Percentiles rank a stretch among this genome's conserved stretches.
phyloP scores from a whole-genome alignment of 2,329 filamentous ascomycete species.

The Calonectria montana region DNA sequence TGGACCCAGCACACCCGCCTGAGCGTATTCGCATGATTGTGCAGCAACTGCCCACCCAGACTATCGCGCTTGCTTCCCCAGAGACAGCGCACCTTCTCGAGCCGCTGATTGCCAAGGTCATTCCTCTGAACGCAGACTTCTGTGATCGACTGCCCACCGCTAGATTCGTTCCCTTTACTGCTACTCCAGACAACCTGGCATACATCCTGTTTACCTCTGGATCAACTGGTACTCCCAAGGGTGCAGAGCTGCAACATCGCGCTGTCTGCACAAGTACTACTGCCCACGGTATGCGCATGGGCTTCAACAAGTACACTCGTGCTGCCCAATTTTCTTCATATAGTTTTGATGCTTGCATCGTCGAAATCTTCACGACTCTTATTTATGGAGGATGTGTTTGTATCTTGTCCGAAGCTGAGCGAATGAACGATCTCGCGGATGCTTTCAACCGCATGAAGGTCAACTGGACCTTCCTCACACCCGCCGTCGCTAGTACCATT shows the following conservation, averaged over 20 bases:
- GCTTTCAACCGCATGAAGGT: constrained; percentile 30
- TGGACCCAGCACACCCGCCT: constrained; percentile 48
- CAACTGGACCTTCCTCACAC: constrained; percentile 27
- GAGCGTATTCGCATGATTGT: constrained; percentile 5
- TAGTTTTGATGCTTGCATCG: constrained; percentile 37
- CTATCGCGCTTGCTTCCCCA: background rate
- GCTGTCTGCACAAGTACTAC: constrained; percentile 13
- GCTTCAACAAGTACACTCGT: background rate
- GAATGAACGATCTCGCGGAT: constrained; percentile 25
- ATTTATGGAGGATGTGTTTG: constrained; percentile 39
- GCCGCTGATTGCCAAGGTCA: background rate
- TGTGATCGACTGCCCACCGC: background rate
- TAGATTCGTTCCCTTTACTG: background rate
- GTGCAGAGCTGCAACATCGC: constrained; percentile 18
- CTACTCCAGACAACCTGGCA: background rate
- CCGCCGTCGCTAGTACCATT: background rate
- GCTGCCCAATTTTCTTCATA: constrained; percentile 34
- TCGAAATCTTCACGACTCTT: constrained; percentile 32
- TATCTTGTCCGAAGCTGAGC: constrained; percentile 30
- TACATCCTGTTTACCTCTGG: constrained; percentile 32
- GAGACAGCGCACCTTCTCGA: background rate
- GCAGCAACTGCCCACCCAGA: background rate
- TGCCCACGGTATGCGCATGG: constrained; percentile 6
- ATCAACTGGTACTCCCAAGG: constrained; percentile 30
- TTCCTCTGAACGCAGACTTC: background rate